These are phyloP conservation scores for Colletotrichum chlorophyti DNA, from an alignment of 2,329 filamentous ascomycete species.

Conservation along the genomic window DNA sequence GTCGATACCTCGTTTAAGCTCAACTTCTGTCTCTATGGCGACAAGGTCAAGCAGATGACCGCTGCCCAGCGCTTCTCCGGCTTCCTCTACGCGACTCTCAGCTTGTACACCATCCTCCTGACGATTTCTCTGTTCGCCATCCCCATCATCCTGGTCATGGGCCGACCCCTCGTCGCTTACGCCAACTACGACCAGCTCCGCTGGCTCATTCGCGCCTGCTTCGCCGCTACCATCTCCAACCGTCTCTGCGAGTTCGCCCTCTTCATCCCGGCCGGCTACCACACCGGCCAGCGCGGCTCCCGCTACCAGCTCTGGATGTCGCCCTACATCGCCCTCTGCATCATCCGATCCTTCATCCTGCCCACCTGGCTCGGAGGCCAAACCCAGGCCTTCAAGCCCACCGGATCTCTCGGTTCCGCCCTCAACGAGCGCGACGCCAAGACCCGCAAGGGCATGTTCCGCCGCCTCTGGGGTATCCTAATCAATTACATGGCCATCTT, in stretches of 20 bases:
- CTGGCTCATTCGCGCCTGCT: slow-evolving; percentile 64
- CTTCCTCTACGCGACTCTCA: slow-evolving; percentile 62
- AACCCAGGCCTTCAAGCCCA: slow-evolving; percentile 65
- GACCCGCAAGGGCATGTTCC: slow-evolving; percentile 57
- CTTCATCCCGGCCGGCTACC: slow-evolving; percentile 65
- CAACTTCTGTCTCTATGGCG: slow-evolving; percentile 64
- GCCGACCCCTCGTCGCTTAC: slow-evolving; percentile 64
- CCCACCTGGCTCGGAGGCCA: slow-evolving; percentile 66
- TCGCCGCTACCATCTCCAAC: slow-evolving; percentile 56
- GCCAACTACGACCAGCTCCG: slow-evolving; percentile 58
- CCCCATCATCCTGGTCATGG: slow-evolving; percentile 63
- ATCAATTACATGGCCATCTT: slow-evolving; percentile 62
- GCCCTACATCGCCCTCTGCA: slow-evolving; percentile 64
- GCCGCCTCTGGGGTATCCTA: slow-evolving; percentile 60
- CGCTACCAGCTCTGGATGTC: slow-evolving; percentile 69
- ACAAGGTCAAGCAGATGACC: slow-evolving; percentile 58
- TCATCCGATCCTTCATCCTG: slow-evolving; percentile 63
- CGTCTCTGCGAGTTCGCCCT: slow-evolving; percentile 64
- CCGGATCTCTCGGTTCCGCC: slow-evolving; percentile 61
- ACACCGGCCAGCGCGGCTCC: slow-evolving; percentile 62
- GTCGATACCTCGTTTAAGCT: slow-evolving; percentile 67
- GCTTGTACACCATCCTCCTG: slow-evolving; percentile 62
- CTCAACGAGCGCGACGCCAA: slow-evolving; percentile 65
- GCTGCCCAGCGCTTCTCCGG: slow-evolving; percentile 64
- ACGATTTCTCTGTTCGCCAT: slow-evolving; percentile 63